Base-by-base conservation (phyloP, 2,329 filamentous ascomycete genomes). In the Waltergamsia citrina region DNA sequence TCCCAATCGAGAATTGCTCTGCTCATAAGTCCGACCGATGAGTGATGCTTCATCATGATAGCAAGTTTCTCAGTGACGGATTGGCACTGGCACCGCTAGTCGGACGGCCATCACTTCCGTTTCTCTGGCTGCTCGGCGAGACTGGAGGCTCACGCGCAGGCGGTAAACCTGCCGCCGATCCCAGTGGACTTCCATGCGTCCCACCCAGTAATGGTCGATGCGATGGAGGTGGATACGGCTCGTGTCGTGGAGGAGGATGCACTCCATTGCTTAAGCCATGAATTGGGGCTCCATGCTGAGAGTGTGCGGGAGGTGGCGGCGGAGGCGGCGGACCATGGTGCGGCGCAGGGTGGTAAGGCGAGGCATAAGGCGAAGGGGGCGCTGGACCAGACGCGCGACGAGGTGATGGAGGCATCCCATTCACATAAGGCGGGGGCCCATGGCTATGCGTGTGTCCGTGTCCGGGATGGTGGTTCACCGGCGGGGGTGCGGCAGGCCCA, bases 51-150 rank as follows among this genome's bases (percentile, higher is more conserved):
- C 26, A 8, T 60, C 57, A 85, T 31, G 75, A 81, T 35, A 88
- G 66, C 32, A 88, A 56, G 47, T 88, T 87, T 45, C 78, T 74
- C 40, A 88, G 54, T 8, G 82, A 86, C 9, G 83, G 81, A 48
- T 78, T 87, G 12, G 82, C 81, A 47, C 83, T 87, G 4, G 82
- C 82, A n/a, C 81, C 81, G 33, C 71, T 72, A 20, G 68, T 59
- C 21, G 68, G 62, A 31, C 69, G 60, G 15, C 41, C 52, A 32
- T 71, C 67, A 34, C 53, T 37, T 29, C 52, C 41, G 30, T 26
- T n/a, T 6, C 44, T 44, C 48, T 52, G 44, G 36, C 60, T 43
- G 21, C 51, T 46, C 27, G 45, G 47, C 16, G 38, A 44, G 16
- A 41, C 59, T 47, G 42, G 41, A 41, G 12, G 43, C 17, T 54